These are phyloP conservation scores for Dimargaris verticillata DNA, from an alignment of 192 early-diverging fungal genomes.

Conservation along the genomic window DNA sequence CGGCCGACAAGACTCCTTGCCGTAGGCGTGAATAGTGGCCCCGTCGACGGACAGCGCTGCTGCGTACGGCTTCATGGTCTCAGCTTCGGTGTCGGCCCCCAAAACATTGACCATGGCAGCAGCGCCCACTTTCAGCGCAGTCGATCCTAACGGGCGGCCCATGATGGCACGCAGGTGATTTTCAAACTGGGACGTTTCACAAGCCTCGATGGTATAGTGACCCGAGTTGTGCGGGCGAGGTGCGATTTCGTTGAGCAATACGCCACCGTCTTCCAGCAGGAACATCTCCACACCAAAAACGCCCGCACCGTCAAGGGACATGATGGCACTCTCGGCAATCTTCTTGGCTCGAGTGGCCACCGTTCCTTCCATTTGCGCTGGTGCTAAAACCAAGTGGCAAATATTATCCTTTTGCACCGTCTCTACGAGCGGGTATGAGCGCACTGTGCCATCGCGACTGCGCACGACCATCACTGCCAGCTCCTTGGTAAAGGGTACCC, in stretches of 20 bases:
- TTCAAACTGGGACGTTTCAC: slow-evolving; percentile 94
- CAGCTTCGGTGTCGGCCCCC: slow-evolving; percentile 44
- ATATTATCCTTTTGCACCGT: slow-evolving; percentile 95
- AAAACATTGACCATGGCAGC: slow-evolving; percentile 92
- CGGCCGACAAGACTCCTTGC: slow-evolving; percentile 71
- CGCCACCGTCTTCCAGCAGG: slow-evolving; percentile 64
- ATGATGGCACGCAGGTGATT: slow-evolving; percentile 83
- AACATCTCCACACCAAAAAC: slow-evolving; percentile 99
- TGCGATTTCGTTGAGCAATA: slow-evolving; percentile 94
- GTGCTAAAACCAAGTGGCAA: slow-evolving; percentile 88
- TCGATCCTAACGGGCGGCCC: slow-evolving; percentile 75
- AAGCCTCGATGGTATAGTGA: slow-evolving; percentile 97
- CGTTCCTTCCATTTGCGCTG: slow-evolving; percentile 84
- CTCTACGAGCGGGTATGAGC: slow-evolving; percentile 86
- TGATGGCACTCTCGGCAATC: slow-evolving; percentile 74
- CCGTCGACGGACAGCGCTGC: slow-evolving; percentile 59
- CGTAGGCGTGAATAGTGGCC: slow-evolving; percentile 85
- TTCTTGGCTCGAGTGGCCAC: slow-evolving; percentile 49
- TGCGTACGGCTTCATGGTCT: slow-evolving; percentile 35
- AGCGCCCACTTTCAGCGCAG: slow-evolving; percentile 76
- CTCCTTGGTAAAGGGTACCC: slow-evolving; percentile 82
- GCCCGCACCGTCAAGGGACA: slow-evolving; percentile 57
- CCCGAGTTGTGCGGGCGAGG: slow-evolving; percentile 98
- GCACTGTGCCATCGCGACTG: slow-evolving; percentile 44
- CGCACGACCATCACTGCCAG: slow-evolving; percentile 96